These are phyloP conservation scores for Amanita muscaria DNA, from an alignment of 768 basidiomycete species.

Conservation along the genomic window DNA sequence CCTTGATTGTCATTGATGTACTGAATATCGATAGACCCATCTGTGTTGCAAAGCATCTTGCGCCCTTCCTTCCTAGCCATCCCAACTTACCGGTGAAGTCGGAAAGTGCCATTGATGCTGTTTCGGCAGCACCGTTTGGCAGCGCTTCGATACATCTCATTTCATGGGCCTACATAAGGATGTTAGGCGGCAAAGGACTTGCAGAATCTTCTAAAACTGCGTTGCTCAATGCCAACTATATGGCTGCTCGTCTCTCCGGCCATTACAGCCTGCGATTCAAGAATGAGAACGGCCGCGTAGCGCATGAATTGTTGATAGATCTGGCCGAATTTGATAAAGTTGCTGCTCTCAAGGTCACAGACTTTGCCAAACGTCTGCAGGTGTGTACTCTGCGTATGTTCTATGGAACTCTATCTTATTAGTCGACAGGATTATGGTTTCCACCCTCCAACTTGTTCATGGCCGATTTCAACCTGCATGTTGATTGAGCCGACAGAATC, in stretches of 20 bases:
- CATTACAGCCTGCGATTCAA: conserved; percentile 85
- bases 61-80: conserved; percentile 90
- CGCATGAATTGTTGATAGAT: conserved; percentile 94
- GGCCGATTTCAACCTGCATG: conserved; percentile 97
- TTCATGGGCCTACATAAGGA: conserved; percentile 99
- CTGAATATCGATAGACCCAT: conserved; percentile 52
- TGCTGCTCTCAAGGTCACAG: conserved; percentile 86
- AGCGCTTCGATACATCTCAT: conserved; percentile 93
- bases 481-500: conserved; percentile 97
- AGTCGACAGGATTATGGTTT: conserved; percentile 71
- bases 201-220: conserved; percentile 80
- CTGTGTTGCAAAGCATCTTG: conserved; percentile 87
- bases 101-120: conserved; percentile 70
- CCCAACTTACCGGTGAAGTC: conserved; percentile 62
- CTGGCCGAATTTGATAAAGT: conserved; percentile 89
- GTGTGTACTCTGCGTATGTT: too few species aligned
- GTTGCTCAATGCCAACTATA: conserved; percentile 94
- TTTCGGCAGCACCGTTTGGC: conserved; percentile 89
- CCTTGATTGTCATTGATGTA: conserved; percentile 8
- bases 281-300: conserved; percentile 86
- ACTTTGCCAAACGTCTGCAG: conserved; percentile 95
- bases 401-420: conserved; percentile 1
- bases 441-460: conserved; percentile 96
- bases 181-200: conserved; percentile 94
- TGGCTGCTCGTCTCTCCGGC: conserved; percentile 77